phyloP scores from a whole-genome alignment of 2,329 filamentous ascomycete genomes.

The Monosporascus sp. region DNA sequence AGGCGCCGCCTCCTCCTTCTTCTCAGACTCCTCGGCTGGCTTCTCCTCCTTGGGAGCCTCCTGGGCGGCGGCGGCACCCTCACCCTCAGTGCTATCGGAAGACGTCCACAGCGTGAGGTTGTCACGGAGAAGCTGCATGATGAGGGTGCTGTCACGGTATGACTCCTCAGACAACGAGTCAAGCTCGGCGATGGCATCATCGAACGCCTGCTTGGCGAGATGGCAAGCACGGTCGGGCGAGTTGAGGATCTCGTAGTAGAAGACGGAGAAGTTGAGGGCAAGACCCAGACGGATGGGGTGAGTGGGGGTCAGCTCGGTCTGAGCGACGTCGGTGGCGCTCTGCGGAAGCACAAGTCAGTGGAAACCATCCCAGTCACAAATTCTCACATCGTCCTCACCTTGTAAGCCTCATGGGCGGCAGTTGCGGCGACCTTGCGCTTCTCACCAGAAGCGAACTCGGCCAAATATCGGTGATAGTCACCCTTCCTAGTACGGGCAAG shows the following conservation, averaged over 20 bases:
- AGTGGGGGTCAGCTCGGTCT: constrained; percentile 94
- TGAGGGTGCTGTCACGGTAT: constrained; percentile 97
- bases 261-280: constrained; percentile 98
- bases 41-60: constrained; percentile 53
- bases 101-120: constrained; percentile 98
- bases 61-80: constrained; percentile 55
- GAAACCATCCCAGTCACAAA: not conserved
- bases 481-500: constrained; percentile 65
- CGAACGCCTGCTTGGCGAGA: constrained; percentile 97
- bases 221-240: constrained; percentile 96
- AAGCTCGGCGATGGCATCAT: constrained; percentile 97
- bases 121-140: constrained; percentile 98
- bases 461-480: constrained; percentile 93
- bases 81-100: constrained; percentile 77
- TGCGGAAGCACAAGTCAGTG: constrained; percentile 29
- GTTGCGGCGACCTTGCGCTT: constrained; percentile 86
- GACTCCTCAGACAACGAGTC: constrained; percentile 97
- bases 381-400: constrained; percentile 53
- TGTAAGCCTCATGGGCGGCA: constrained; percentile 91
- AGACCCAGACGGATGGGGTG: constrained; percentile 97
- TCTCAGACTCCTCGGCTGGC: constrained; percentile 42
- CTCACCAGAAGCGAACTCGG: constrained; percentile 88
- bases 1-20: constrained; percentile 51
- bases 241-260: constrained; percentile 99
- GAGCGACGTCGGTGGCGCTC: constrained; percentile 96